Conservation (phyloP, 352 stramenopile genomes). For the Salisapilia sapeloensis region DNA sequence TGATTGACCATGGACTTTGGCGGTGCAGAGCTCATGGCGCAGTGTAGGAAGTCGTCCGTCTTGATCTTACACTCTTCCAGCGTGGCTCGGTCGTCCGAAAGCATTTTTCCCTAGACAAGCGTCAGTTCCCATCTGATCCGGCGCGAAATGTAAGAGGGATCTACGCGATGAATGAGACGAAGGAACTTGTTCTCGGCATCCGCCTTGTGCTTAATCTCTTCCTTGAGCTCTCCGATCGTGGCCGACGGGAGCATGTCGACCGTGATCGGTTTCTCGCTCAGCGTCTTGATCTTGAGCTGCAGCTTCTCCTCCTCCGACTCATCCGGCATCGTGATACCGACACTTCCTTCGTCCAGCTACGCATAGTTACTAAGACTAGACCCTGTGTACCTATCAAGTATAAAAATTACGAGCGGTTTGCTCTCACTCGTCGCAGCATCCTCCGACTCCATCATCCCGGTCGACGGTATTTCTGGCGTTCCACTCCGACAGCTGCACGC, state of each 20-base stretch:
- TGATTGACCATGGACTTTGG: slow-evolving; percentile 66
- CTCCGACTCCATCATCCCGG: no score
- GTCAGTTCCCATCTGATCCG: background rate
- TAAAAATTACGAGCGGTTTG: no score
- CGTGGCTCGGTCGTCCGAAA: slow-evolving; percentile 66
- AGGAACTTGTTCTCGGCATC: slow-evolving; percentile 73
- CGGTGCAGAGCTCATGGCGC: slow-evolving; percentile 60
- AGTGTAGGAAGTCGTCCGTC: slow-evolving; percentile 74
- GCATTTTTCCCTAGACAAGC: slow-evolving; percentile 52
- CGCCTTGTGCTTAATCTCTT: slow-evolving; percentile 52
- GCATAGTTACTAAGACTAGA: no score
- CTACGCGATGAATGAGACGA: slow-evolving; percentile 62
- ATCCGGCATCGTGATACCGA: slow-evolving; percentile 37
- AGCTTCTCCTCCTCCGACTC: slow-evolving; percentile 23
- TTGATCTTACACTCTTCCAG: slow-evolving; percentile 63
- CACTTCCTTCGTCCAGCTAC: no score
- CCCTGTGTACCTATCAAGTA: no score
- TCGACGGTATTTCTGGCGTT: no score
- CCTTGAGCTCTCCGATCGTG: slow-evolving; percentile 52
- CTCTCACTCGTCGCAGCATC: no score
- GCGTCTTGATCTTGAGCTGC: slow-evolving; percentile 70
- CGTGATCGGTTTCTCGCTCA: slow-evolving; percentile 69
- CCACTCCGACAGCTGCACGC: no score
- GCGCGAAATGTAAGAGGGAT: background rate
- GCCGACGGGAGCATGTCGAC: slow-evolving; percentile 51